These are phyloP conservation scores for Raffaelea albimanens DNA, from an alignment of 2,329 filamentous ascomycete species.

Conservation along the genomic window DNA sequence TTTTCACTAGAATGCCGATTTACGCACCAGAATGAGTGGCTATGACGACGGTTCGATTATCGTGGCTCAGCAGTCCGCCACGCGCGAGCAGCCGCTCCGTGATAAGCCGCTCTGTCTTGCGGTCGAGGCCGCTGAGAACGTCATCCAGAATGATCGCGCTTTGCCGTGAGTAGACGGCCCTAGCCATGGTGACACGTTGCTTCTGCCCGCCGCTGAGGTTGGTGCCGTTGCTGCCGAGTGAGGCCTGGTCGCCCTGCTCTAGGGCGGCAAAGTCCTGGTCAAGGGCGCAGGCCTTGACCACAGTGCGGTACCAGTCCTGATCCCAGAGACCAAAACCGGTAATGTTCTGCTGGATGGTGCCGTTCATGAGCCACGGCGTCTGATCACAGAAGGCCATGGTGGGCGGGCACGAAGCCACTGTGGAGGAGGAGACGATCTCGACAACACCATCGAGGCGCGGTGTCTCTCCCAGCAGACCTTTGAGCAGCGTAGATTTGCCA, in stretches of 20 bases:
- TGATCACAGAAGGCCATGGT: slow-evolving; percentile 10
- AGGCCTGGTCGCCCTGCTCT: slow-evolving; percentile 9
- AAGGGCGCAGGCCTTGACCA: slow-evolving; percentile 12
- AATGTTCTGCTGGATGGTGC: slow-evolving; percentile 14
- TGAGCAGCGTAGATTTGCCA: slow-evolving; percentile 13
- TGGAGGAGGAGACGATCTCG: background rate
- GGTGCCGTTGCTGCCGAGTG: slow-evolving; percentile 10
- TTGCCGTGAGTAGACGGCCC: slow-evolving; percentile 9
- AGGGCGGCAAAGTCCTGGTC: slow-evolving; percentile 12
- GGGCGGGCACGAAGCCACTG: no score
- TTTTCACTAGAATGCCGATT: no score
- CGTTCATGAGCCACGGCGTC: slow-evolving; percentile 12
- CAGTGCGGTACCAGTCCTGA: slow-evolving; percentile 9
- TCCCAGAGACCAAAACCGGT: slow-evolving; percentile 10
- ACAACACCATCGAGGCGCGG: slow-evolving; percentile 6
- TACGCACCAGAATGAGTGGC: background rate
- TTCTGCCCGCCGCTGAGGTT: slow-evolving; percentile 13
- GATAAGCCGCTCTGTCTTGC: slow-evolving; percentile 12
- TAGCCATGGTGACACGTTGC: slow-evolving; percentile 13
- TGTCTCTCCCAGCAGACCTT: slow-evolving; percentile 12
- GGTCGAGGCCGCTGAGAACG: slow-evolving; percentile 12
- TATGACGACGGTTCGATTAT: background rate
- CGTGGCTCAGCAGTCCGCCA: background rate
- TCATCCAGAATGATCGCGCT: slow-evolving; percentile 13
- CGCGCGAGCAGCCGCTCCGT: slow-evolving; percentile 6